Percentiles rank a stretch among this genome's conserved stretches.
These are phyloP conservation scores for Curvularia lunata DNA, from an alignment of 2,329 filamentous ascomycete species.

Conservation along the genomic window DNA sequence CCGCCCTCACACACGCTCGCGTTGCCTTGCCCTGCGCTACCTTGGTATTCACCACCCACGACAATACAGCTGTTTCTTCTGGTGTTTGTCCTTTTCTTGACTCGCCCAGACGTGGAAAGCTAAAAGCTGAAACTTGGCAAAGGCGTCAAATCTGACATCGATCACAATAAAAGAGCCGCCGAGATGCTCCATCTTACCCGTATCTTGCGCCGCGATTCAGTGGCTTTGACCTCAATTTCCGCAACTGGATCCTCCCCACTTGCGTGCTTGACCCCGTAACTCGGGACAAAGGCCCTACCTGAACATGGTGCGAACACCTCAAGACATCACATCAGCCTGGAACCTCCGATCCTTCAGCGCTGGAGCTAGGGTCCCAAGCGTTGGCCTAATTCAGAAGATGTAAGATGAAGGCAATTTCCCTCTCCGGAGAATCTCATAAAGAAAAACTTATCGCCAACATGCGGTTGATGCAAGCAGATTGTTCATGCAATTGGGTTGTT, in stretches of 20 bases:
- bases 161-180: slow-evolving; percentile 13
- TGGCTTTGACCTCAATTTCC: slow-evolving; percentile 15
- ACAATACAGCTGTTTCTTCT: slow-evolving; percentile 10
- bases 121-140: slow-evolving; percentile 22
- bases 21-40: slow-evolving; percentile 8
- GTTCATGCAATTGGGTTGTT: slow-evolving; percentile 33
- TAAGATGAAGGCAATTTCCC: slow-evolving; percentile 27
- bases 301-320: slow-evolving; percentile 35
- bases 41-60: not conserved
- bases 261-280: slow-evolving; percentile 15
- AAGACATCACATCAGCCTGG: slow-evolving; percentile 30
- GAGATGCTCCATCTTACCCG: slow-evolving; percentile 11
- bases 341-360: slow-evolving; percentile 30
- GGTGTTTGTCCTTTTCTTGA: slow-evolving; percentile 7
- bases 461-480: slow-evolving; percentile 24
- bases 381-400: slow-evolving; percentile 35
- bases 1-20: slow-evolving; percentile 14
- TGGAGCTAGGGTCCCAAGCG: slow-evolving; percentile 35
- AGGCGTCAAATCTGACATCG: slow-evolving; percentile 4
- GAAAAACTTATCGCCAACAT: slow-evolving; percentile 19
- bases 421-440: slow-evolving; percentile 24
- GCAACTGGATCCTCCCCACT: slow-evolving; percentile 18
- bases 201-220: slow-evolving; percentile 11
- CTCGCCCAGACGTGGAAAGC: slow-evolving; percentile 9
- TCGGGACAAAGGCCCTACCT: slow-evolving; percentile 22